Percentiles rank a stretch among this genome's conserved stretches.
Evolutionary conservation across 2,329 filamentous ascomycete species (phyloP).

Genomic region (Alternaria brassicicola): DNA sequence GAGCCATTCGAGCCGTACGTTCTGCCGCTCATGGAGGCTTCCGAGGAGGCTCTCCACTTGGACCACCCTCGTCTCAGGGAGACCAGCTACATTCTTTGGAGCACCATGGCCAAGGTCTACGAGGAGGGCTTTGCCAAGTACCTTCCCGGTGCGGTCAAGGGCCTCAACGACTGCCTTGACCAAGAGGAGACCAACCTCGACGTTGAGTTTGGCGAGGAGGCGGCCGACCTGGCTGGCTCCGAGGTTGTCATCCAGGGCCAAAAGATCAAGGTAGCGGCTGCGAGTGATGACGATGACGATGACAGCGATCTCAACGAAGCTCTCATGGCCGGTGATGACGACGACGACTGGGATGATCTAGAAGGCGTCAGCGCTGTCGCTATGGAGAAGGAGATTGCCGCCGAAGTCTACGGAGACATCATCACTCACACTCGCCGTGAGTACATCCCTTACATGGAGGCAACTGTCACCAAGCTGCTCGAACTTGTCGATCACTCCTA

Average conservation of each 20-base stretch:
- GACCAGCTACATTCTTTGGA: conserved; percentile 97
- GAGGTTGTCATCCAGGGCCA: conserved; percentile 80
- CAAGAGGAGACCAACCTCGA: conserved; percentile 86
- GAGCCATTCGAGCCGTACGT: conserved; percentile 91
- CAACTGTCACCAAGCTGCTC: conserved; percentile 80
- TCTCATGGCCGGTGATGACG: conserved; percentile 71
- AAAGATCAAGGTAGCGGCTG: conserved; percentile 78
- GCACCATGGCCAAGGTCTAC: conserved; percentile 91
- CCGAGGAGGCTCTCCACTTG: conserved; percentile 86
- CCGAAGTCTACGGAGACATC: conserved; percentile 93
- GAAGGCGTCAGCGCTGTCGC: conserved; percentile 86
- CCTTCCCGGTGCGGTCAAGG: conserved; percentile 76
- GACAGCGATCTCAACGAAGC: conserved; percentile 63
- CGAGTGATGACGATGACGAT: conserved; percentile 66
- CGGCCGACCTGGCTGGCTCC: conserved; percentile 74
- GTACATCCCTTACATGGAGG: conserved; percentile 84
- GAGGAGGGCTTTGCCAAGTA: conserved; percentile 81
- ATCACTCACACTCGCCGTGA: conserved; percentile 83
- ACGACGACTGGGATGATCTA: conserved; percentile 84
- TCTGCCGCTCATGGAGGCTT: conserved; percentile 85
- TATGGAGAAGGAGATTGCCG: conserved; percentile 95
- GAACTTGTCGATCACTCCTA: conserved; percentile 87
- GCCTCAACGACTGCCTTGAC: conserved; percentile 82
- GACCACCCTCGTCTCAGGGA: conserved; percentile 91
- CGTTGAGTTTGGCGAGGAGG: conserved; percentile 74